Evolutionary conservation across 164 flowering plant species (phyloP).

Genomic region (Echeveria elegans): DNA sequence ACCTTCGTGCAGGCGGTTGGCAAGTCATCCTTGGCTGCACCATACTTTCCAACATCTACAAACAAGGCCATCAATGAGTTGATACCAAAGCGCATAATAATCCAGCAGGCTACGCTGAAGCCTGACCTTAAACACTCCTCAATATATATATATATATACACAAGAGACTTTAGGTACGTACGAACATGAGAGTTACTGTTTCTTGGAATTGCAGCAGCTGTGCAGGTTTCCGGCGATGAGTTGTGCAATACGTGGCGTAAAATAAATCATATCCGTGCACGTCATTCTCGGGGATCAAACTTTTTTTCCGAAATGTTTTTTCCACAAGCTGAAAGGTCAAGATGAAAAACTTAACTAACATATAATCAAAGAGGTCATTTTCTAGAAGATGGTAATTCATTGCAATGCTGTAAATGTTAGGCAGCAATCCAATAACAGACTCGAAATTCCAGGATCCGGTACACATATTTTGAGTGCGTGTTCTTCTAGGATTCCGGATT

Average conservation of each 20-base stretch:
- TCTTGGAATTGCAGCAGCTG: neutral
- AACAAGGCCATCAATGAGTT: neutral
- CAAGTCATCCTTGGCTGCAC: slow-evolving; percentile 9
- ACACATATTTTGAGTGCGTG: neutral
- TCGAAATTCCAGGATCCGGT: neutral
- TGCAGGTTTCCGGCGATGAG: neutral
- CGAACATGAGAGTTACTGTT: neutral
- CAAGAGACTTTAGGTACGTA: neutral
- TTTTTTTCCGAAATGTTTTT: neutral
- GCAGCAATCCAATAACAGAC: neutral
- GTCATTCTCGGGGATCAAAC: neutral
- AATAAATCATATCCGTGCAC: neutral
- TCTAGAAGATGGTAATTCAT: neutral
- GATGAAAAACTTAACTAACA: neutral
- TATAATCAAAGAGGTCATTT: neutral
- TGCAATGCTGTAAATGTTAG: neutral
- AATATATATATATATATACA: neutral
- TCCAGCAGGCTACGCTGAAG: neutral
- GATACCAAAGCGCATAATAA: neutral
- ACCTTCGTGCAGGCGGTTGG: neutral
- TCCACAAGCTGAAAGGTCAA: slow-evolving; percentile 1
- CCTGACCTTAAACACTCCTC: neutral
- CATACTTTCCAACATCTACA: slow-evolving; percentile 1
- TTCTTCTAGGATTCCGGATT: neutral
- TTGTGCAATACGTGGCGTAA: neutral